These are phyloP conservation scores for Carex scoparia DNA, from an alignment of 176 grass and related monocot genomes.

Conservation along the genomic window DNA sequence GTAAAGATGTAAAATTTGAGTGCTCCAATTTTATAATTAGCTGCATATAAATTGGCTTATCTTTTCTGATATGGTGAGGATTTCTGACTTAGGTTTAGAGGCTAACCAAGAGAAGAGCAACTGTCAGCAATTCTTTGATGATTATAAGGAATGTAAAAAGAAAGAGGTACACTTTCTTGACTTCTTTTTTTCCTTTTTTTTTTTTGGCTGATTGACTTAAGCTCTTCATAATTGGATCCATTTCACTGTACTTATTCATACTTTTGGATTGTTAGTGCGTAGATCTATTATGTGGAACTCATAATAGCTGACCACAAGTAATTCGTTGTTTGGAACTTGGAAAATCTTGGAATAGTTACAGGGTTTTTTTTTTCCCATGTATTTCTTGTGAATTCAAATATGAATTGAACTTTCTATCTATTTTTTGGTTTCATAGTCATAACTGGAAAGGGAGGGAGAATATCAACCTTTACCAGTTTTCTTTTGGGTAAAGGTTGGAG, in stretches of 20 bases:
- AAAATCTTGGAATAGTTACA: not conserved
- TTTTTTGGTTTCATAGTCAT: not conserved
- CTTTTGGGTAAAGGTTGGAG: not conserved
- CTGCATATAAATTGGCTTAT: not conserved
- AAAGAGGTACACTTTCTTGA: conserved; percentile 49
- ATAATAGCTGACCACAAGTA: not conserved
- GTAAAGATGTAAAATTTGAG: not conserved
- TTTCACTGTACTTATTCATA: not conserved
- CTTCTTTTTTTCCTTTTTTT: not conserved
- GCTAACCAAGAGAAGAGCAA: conserved; percentile 73
- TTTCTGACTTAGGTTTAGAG: conserved; percentile 50
- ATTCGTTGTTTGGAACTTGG: not conserved
- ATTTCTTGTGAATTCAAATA: not conserved
- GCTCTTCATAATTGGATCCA: not conserved
- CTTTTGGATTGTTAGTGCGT: not conserved
- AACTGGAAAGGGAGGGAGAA: not conserved
- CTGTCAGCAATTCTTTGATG: conserved; percentile 80
- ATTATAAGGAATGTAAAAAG: conserved; percentile 95
- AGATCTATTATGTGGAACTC: not conserved
- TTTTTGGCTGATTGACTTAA: not conserved
- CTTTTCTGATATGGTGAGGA: conserved; percentile 9
- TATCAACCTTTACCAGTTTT: not conserved
- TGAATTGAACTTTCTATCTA: not conserved
- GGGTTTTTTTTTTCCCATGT: not conserved
- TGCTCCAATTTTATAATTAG: not conserved